phyloP scores from a whole-genome alignment of 179 eudicot genomes.

The Beta macrorhiza region DNA sequence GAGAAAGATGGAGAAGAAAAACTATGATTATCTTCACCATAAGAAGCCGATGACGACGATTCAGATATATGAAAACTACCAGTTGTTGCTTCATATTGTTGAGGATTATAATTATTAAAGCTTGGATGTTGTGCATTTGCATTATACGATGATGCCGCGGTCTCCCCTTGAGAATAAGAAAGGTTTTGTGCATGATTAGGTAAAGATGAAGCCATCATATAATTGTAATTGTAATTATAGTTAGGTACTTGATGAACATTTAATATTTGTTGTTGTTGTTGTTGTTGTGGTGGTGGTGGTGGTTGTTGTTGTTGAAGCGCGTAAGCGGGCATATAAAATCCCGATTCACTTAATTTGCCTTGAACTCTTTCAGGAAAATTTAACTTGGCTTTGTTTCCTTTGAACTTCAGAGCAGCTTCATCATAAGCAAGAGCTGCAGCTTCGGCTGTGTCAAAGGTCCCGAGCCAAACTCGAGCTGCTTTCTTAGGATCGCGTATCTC shows the following conservation, averaged over 20 bases:
- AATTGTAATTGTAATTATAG: neutral
- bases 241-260: conserved; percentile 12
- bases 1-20: conserved; percentile 18
- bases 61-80: conserved; percentile 5
- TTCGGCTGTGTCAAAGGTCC: conserved; percentile 41
- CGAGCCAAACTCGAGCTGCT: conserved; percentile 43
- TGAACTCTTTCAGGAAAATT: conserved; percentile 43
- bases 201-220: neutral
- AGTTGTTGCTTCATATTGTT: conserved; percentile 24
- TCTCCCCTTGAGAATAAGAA: conserved; percentile 18
- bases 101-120: conserved; percentile 14
- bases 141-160: conserved; percentile 11
- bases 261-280: neutral
- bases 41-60: conserved; percentile 32
- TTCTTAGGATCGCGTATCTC: conserved; percentile 47
- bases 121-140: conserved; percentile 16
- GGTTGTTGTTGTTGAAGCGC: conserved; percentile 20
- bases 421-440: conserved; percentile 42
- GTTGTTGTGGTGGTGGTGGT: conserved; percentile 14
- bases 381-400: conserved; percentile 40
- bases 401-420: conserved; percentile 45
- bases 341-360: conserved; percentile 22
- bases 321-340: conserved; percentile 23
- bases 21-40: conserved; percentile 24
- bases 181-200: conserved; percentile 2